A percentile compares a stretch with the other conserved stretches of the same genome.
Conservation (phyloP, 2,329 filamentous ascomycete species). For the Hypocrella siamensis region DNA sequence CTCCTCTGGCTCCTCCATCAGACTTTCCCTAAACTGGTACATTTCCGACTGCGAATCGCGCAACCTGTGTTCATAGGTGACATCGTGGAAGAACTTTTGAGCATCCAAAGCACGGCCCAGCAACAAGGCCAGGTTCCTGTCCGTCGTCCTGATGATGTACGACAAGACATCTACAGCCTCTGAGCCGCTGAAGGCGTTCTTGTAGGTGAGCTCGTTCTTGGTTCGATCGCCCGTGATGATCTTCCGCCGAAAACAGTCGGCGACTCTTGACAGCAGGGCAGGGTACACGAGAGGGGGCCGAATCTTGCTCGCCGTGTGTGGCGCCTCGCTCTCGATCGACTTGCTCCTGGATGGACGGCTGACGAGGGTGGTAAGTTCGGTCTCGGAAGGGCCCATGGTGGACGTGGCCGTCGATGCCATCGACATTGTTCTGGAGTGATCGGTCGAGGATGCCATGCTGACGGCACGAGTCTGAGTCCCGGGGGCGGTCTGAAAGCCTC, state of each 20-base stretch:
- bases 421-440: constrained; percentile 60
- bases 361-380: constrained; percentile 29
- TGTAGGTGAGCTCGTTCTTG: constrained; percentile 95
- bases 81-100: constrained; percentile 98
- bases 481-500: constrained; percentile 27
- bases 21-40: constrained; percentile 89
- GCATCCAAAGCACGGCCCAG: constrained; percentile 86
- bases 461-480: constrained; percentile 43
- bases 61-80: constrained; percentile 90
- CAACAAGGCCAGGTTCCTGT: constrained; percentile 82
- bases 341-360: constrained; percentile 42
- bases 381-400: constrained; percentile 51
- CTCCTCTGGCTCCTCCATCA: constrained; percentile 70
- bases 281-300: constrained; percentile 82
- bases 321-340: constrained; percentile 38
- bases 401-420: constrained; percentile 75
- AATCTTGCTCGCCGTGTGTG: constrained; percentile 42
- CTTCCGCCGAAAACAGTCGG: constrained; percentile 79
- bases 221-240: constrained; percentile 75
- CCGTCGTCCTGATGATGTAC: constrained; percentile 93
- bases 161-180: constrained; percentile 92
- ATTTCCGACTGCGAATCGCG: constrained; percentile 90
- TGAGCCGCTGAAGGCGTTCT: constrained; percentile 88
- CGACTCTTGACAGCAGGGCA: constrained; percentile 82
- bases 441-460: constrained; percentile 43